Base-by-base conservation (phyloP, 2,329 filamentous ascomycete genomes). In the Beauveria scarabaeidicola region DNA sequence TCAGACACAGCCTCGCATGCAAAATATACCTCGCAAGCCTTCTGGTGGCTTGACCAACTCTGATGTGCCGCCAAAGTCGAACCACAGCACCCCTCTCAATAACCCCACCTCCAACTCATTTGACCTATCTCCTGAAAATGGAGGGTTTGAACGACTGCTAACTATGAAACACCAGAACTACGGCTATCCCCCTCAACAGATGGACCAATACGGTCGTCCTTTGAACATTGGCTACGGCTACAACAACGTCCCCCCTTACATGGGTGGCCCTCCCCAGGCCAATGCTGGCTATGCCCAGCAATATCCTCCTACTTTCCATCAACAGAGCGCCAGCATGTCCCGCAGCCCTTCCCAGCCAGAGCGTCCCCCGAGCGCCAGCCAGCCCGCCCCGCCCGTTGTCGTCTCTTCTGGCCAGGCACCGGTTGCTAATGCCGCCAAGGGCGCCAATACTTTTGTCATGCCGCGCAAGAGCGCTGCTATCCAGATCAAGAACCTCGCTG, bases 341-440 rank as follows among this genome's bases (percentile, higher is more conserved):
- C 87, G 92, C 66, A 91, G 85, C 62, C 84, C 88, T 2, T 95
- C 91, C 2, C 89, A 94, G 72, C 81, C 89, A n/a, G 82, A 86
- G 67, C 77, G 83, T 52, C 81, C 81, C 41, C 80, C 86, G 27
- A 89, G 90, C 74, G 89, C 78, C 72, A 85, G 70, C 75, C 89
- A 84, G 57, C 69, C 71, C 70, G 74, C 76, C 74, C 72, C 86
- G 73, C 77, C 84, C 69, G 84, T 73, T 70, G 80, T 77, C 61
- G 82, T 86, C 38, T 82, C 84, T n/a, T 83, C 84, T 40, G 83
- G 83, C 63, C 57, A 36, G 21, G 80, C 81, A 6, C 77, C 83
- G 3, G 81, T 84, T 64, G 85, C 87, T 55, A 63, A 70, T 51
- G 73, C 74, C 1, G 68, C 72, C 2, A 70, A 81, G 73, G 74